A percentile compares a stretch with the other conserved stretches of the same genome.
phyloP scores from a whole-genome alignment of 495 filamentous ascomycete species.

The Podospora australis region DNA sequence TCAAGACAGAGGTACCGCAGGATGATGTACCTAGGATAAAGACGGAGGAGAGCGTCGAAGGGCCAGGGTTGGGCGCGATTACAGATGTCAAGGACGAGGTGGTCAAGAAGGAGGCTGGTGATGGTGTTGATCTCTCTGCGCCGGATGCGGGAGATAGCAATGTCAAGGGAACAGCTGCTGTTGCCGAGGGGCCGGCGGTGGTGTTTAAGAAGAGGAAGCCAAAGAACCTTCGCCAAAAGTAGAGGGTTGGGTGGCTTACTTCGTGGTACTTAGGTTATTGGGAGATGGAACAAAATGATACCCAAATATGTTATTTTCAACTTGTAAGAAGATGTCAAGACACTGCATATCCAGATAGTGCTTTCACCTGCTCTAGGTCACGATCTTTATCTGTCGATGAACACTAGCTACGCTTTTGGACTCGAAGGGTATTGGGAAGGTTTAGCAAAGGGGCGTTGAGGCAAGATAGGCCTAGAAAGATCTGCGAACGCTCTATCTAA shows the following conservation, averaged over 20 bases:
- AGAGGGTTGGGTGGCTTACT: background rate
- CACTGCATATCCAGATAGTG: too few relatives aligned
- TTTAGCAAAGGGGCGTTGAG: too few relatives aligned
- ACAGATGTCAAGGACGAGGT: slow-evolving; percentile 13
- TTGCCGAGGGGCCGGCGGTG: slow-evolving; percentile 40
- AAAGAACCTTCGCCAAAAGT: slow-evolving; percentile 60
- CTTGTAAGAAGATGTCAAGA: too few relatives aligned
- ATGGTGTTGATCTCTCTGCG: too few relatives aligned
- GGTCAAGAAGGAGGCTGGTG: slow-evolving; percentile 16
- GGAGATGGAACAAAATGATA: too few relatives aligned
- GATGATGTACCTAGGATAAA: slow-evolving; percentile 14
- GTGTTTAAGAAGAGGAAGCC: slow-evolving; percentile 91
- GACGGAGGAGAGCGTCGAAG: slow-evolving; percentile 27
- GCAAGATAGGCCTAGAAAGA: too few relatives aligned
- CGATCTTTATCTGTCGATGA: too few relatives aligned
- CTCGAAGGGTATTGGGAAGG: too few relatives aligned
- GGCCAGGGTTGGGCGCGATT: background rate
- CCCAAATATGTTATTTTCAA: too few relatives aligned
- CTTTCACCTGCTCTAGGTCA: too few relatives aligned
- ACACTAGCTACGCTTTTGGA: too few relatives aligned
- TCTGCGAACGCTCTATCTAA: too few relatives aligned
- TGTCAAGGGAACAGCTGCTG: background rate
- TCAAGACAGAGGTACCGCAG: slow-evolving; percentile 4
- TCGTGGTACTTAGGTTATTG: background rate
- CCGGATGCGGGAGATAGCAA: slow-evolving; percentile 14